Evolutionary conservation across 129 eudicot genomes (phyloP).

Genomic region (Flaveria sonorensis): DNA sequence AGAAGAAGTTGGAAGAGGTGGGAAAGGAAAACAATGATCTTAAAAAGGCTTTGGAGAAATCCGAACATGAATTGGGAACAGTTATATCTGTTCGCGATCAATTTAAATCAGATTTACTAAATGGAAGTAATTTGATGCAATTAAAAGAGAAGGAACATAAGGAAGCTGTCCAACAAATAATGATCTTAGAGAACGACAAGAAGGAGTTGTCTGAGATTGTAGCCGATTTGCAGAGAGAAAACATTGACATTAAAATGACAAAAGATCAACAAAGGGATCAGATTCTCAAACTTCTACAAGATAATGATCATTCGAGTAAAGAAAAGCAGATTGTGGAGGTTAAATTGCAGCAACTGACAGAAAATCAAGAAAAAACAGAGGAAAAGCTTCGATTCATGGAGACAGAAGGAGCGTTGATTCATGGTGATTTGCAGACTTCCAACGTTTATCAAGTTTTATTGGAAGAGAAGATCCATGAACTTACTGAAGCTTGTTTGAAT

Average conservation of each 20-base stretch:
- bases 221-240: slow-evolving; percentile 45
- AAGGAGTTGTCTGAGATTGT: slow-evolving; percentile 37
- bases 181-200: slow-evolving; percentile 47
- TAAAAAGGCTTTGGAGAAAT: slow-evolving; percentile 46
- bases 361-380: slow-evolving; percentile 36
- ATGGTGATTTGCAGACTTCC: slow-evolving; percentile 56
- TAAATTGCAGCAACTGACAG: slow-evolving; percentile 46
- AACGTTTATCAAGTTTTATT: slow-evolving; percentile 51
- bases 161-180: slow-evolving; percentile 50
- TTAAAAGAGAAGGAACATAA: slow-evolving; percentile 51
- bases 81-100: slow-evolving; percentile 37
- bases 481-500: slow-evolving; percentile 44
- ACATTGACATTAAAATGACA: slow-evolving; percentile 33
- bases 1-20: slow-evolving; percentile 52
- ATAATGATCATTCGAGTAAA: slow-evolving; percentile 37
- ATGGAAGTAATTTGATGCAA: slow-evolving; percentile 38
- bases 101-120: slow-evolving; percentile 48
- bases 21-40: slow-evolving; percentile 50
- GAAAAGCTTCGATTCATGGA: slow-evolving; percentile 57
- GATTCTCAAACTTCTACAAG: slow-evolving; percentile 45
- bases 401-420: slow-evolving; percentile 38
- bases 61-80: slow-evolving; percentile 52
- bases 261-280: slow-evolving; percentile 46
- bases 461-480: slow-evolving; percentile 71
- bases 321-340: slow-evolving; percentile 44